Percentiles rank a stretch among this genome's conserved stretches.
Conservation (phyloP, 495 filamentous ascomycete species). For the Baudoinia panamericana region DNA sequence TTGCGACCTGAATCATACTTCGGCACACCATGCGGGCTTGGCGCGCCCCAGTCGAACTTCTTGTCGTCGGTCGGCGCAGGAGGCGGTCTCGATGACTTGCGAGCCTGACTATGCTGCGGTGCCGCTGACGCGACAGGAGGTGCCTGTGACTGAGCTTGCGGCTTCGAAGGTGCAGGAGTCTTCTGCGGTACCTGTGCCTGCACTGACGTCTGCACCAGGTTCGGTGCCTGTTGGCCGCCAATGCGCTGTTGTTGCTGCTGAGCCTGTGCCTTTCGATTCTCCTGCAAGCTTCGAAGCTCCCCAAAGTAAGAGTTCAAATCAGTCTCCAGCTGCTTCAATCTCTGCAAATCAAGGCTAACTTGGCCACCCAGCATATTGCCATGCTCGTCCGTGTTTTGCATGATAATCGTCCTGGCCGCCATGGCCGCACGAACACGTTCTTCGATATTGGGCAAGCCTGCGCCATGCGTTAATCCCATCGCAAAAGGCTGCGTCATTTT, state of each 20-base stretch:
- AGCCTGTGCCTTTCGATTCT: background rate
- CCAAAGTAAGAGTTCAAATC: conserved; percentile 1
- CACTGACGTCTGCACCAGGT: conserved; percentile 3
- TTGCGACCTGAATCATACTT: conserved; percentile 34
- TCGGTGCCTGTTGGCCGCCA: background rate
- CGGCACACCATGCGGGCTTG: conserved; percentile 61
- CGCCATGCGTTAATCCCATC: too few relatives aligned
- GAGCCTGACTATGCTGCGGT: conserved; percentile 4
- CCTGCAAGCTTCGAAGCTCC: conserved; percentile 4
- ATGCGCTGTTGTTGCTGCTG: conserved; percentile 3
- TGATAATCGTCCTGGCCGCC: conserved; percentile 23
- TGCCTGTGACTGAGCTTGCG: conserved; percentile 1
- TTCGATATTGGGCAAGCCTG: background rate
- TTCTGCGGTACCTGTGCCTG: conserved; percentile 13
- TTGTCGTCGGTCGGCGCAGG: conserved; percentile 54
- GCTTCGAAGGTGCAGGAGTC: conserved; percentile 23
- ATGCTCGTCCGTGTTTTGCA: conserved; percentile 44
- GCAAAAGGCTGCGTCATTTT: conserved; percentile 1
- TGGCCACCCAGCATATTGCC: conserved; percentile 40
- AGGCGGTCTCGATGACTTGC: conserved; percentile 30
- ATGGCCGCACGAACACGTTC: conserved; percentile 2
- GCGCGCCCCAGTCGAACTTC: conserved; percentile 53
- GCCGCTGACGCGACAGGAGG: conserved; percentile 1
- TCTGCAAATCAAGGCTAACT: conserved; percentile 44
- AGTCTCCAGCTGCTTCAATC: conserved; percentile 40